phyloP scores from a whole-genome alignment of 495 filamentous ascomycete species.

The Sporormia fimetaria region DNA sequence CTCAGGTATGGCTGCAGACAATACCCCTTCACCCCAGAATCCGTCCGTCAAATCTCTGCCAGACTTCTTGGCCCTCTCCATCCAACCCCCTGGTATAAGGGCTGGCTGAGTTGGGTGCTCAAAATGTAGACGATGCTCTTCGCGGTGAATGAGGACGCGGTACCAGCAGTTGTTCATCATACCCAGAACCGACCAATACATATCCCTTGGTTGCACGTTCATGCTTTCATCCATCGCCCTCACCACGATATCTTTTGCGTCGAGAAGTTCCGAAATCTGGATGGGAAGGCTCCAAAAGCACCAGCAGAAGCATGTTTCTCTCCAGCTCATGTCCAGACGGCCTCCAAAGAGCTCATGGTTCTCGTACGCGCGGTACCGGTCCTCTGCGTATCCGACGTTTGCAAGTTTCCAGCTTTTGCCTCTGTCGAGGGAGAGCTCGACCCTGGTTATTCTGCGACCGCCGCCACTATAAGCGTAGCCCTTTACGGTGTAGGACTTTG shows the following conservation, averaged over 20 bases:
- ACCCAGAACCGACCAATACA: constrained; percentile 93
- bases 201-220: constrained; percentile 78
- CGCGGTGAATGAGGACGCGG: constrained; percentile 64
- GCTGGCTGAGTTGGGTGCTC: constrained; percentile 87
- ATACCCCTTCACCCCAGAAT: constrained; percentile 70
- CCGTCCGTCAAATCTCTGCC: constrained; percentile 75
- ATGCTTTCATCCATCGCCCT: constrained; percentile 88
- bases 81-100: constrained; percentile 77
- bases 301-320: constrained; percentile 84
- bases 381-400: constrained; percentile 74
- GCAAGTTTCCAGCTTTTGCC: constrained; percentile 75
- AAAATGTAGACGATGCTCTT: constrained; percentile 57
- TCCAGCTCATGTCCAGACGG: constrained; percentile 66
- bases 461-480: constrained; percentile 91
- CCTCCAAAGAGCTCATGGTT: constrained; percentile 64
- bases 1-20: constrained; percentile 49
- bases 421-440: constrained; percentile 78
- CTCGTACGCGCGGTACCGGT: constrained; percentile 63
- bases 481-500: constrained; percentile 49
- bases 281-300: constrained; percentile 84
- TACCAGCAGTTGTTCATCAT: constrained; percentile 99
- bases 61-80: constrained; percentile 84
- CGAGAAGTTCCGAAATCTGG: constrained; percentile 47
- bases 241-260: constrained; percentile 64
- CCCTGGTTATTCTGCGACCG: constrained; percentile 70